Evolutionary conservation across 495 filamentous ascomycete genomes (phyloP).

Genomic region (Trichoderma gamsii): DNA sequence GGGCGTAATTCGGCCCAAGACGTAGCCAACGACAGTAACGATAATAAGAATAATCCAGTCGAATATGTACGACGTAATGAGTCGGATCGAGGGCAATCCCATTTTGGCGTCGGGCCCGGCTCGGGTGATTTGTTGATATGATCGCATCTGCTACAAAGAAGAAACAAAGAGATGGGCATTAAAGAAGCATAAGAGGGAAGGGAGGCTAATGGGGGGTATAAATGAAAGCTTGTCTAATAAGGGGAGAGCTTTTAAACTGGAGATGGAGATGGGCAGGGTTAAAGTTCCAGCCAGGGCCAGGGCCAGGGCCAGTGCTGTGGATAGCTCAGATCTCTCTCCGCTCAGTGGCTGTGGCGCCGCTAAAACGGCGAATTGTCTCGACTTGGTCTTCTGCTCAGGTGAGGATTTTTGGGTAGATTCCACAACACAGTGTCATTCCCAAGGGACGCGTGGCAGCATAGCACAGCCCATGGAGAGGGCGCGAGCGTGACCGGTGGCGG

Average conservation of each 20-base stretch:
- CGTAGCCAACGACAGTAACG: conserved; percentile 34
- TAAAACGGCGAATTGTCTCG: background rate
- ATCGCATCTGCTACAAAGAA: background rate
- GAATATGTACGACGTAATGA: conserved; percentile 39
- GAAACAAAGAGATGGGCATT: background rate
- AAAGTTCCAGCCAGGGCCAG: background rate
- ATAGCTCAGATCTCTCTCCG: background rate
- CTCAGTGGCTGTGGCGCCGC: conserved; percentile 5
- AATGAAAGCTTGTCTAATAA: background rate
- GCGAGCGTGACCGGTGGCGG: background rate
- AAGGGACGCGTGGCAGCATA: background rate
- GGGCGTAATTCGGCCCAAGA: conserved; percentile 48
- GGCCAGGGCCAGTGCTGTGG: background rate
- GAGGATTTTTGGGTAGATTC: background rate
- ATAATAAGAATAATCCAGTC: conserved; percentile 42
- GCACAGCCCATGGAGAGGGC: background rate
- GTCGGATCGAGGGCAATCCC: conserved; percentile 2
- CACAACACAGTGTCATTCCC: background rate
- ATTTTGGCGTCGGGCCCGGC: background rate
- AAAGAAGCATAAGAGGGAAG: background rate
- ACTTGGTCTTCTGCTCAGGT: background rate
- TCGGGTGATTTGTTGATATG: background rate
- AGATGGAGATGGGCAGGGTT: background rate
- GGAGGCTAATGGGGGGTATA: background rate
- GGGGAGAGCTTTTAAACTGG: background rate